These are phyloP conservation scores for Botrytis tulipae DNA, from an alignment of 2,329 filamentous ascomycete species.

Conservation along the genomic window DNA sequence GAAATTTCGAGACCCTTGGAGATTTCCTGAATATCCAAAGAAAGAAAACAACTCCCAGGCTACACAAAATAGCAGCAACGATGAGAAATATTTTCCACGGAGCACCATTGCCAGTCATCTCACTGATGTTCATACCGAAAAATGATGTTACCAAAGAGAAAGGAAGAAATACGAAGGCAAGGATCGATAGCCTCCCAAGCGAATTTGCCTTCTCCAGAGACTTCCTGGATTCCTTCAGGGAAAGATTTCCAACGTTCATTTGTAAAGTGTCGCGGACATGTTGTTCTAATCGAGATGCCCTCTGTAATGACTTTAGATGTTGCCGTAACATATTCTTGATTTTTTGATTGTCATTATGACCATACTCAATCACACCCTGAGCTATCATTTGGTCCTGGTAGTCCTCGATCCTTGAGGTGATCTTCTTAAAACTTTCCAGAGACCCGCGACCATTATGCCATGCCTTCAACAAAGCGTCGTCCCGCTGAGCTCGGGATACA, in stretches of 20 bases:
- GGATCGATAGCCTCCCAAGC: background rate
- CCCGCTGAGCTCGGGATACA: too few species aligned
- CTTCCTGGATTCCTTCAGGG: background rate
- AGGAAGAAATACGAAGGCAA: background rate
- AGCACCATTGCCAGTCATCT: background rate
- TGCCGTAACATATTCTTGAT: too few species aligned
- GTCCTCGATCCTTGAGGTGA: conserved; percentile 18
- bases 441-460: background rate
- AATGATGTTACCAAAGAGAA: background rate
- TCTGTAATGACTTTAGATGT: background rate
- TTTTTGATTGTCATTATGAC: background rate
- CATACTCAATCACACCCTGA: conserved; percentile 2
- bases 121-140: conserved; percentile 9
- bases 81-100: background rate
- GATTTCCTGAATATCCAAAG: background rate
- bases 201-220: background rate
- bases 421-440: background rate
- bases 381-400: conserved; percentile 28
- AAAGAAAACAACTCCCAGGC: background rate
- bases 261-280: background rate
- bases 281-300: background rate
- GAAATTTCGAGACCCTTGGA: background rate
- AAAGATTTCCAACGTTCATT: background rate
- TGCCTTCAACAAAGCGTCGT: background rate
- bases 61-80: background rate